Base-by-base conservation (phyloP, 2,329 filamentous ascomycete genomes). In the Macrophomina tecta region DNA sequence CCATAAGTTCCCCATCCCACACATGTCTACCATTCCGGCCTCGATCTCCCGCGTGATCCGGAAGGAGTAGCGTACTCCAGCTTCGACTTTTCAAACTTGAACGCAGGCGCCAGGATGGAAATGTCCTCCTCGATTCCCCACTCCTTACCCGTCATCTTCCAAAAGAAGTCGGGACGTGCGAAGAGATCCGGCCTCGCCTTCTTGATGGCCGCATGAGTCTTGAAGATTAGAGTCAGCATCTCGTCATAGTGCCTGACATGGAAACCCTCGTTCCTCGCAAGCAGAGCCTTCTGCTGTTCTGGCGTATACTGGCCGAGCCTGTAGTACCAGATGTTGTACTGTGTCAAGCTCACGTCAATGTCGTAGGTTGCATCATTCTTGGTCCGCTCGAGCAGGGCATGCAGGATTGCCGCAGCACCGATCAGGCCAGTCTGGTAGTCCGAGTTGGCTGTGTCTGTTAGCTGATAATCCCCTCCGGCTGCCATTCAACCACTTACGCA, bases 391-490 rank as follows among this genome's bases (percentile, higher is more conserved):
- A 82, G 68, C 5, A 84, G 71, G 4, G 82, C 82, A 16, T 80
- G 72, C 12, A 84, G 66, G 34, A 85, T 78, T 7, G 72, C 80
- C 0, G 75, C 69, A 4, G 77, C 77, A 2, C 83, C 83, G 14
- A 73, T 72, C 1, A 81, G 75, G 1, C 83, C 82, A 8, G 82
- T 83, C 80, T 77, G 56, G 51, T 51, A 36, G 42, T 38, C 18
- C 32, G 66, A 67, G 48, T 67, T 67, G 3, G 65, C 65, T 62
- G 14, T 3, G 12, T 14, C 12, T 8, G 11, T 55, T 23, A 60
- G 36, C 66, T 40, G 12, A 3, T 4, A 7, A 14, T 14, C 18
- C 42, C 12, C 11, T 16, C 11, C 42, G 5, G 4, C 1, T 16
- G 5, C 3, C 16, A 5, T 45, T 45, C 42, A 14, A 2, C 1